Evolutionary conservation across 345 rosid genomes (phyloP).

Genomic region (Salix purpurea): DNA sequence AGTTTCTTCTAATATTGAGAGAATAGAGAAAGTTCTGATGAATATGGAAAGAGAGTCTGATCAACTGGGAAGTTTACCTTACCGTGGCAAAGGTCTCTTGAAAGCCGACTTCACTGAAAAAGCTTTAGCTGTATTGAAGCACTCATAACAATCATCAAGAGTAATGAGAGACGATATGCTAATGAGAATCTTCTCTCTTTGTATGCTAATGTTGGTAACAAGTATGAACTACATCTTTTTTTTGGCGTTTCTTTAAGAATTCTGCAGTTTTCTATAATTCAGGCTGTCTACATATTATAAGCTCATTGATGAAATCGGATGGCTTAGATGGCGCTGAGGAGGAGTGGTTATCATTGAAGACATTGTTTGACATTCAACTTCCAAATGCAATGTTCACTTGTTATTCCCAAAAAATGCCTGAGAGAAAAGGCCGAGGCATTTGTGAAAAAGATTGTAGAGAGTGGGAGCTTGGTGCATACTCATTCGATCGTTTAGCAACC

Average conservation of each 20-base stretch:
- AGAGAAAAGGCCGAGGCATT: background rate
- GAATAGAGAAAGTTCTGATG: background rate
- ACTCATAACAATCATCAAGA: background rate
- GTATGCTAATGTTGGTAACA: background rate
- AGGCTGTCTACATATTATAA: background rate
- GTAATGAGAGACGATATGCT: background rate
- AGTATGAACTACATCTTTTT: background rate
- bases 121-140: background rate
- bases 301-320: background rate
- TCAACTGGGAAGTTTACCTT: background rate
- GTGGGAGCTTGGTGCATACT: background rate
- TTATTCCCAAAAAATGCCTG: background rate
- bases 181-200: background rate
- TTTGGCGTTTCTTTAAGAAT: background rate
- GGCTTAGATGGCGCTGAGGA: background rate
- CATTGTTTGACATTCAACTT: background rate
- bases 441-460: background rate
- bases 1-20: background rate
- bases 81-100: background rate
- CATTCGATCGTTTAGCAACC: constrained; percentile 6
- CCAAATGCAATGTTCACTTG: background rate
- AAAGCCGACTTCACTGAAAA: background rate
- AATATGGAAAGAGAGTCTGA: background rate
- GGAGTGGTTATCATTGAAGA: background rate
- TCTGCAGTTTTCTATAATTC: background rate